phyloP scores from a whole-genome alignment of 768 basidiomycete species.

The Mycena maculata region DNA sequence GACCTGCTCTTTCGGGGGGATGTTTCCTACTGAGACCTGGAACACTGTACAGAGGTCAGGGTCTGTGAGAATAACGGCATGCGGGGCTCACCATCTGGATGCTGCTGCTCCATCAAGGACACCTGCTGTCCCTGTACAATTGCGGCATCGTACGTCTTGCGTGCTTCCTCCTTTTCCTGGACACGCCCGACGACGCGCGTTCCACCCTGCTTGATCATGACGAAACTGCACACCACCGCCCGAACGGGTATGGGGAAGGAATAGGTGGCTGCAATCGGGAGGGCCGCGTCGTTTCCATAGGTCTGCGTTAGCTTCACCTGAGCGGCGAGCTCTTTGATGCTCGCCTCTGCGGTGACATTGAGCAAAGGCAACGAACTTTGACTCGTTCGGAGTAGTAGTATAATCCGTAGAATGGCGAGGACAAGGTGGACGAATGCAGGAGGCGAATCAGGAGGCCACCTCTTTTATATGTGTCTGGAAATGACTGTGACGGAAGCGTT shows the following conservation, averaged over 20 bases:
- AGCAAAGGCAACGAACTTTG: constrained; percentile 17
- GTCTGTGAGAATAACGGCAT: not conserved
- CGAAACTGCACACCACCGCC: constrained; percentile 9
- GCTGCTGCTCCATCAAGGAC: not conserved
- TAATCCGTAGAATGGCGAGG: no score
- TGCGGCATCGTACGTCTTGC: constrained; percentile 13
- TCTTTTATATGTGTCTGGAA: no score
- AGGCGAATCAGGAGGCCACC: no score
- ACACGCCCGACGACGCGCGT: constrained; percentile 20
- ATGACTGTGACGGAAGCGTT: no score
- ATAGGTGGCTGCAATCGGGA: constrained; percentile 18
- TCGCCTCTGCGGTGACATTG: constrained; percentile 1
- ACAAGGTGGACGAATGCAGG: no score
- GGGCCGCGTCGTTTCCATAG: constrained; percentile 20
- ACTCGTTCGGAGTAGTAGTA: no score
- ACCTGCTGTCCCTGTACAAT: constrained; percentile 18
- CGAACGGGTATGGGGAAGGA: constrained; percentile 24
- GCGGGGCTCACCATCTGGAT: no score
- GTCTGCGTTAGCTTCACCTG: constrained; percentile 25
- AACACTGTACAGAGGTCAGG: constrained; percentile 20
- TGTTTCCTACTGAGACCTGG: constrained; percentile 24
- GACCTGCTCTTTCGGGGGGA: constrained; percentile 1
- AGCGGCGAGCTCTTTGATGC: constrained; percentile 26
- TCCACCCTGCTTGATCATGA: constrained; percentile 21
- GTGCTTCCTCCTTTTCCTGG: constrained; percentile 26